phyloP scores from a whole-genome alignment of 371 early-diverging fungal genomes.

The Saksenaea oblongispora region DNA sequence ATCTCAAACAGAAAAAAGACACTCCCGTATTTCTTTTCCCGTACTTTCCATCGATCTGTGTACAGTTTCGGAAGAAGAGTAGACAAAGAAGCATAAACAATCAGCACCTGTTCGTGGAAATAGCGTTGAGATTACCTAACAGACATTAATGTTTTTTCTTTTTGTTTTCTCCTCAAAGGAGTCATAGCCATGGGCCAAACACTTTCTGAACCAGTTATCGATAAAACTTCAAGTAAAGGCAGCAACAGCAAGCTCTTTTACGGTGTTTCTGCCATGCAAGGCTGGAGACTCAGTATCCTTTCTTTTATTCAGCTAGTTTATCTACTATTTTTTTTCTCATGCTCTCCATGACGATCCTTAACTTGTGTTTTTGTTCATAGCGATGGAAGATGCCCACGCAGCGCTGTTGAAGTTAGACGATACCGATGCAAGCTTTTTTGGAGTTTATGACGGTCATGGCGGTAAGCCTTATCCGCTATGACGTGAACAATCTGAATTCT shows the following conservation, averaged over 20 bases:
- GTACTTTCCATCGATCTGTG: neutral
- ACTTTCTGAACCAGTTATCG: slow-evolving; percentile 90
- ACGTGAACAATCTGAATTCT: neutral
- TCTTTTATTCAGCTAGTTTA: slow-evolving; percentile 5
- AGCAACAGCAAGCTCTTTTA: slow-evolving; percentile 76
- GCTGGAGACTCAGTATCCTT: slow-evolving; percentile 93
- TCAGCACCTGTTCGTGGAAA: neutral
- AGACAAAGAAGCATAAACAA: neutral
- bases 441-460: slow-evolving; percentile 97
- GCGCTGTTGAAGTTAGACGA: slow-evolving; percentile 74
- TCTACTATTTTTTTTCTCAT: neutral
- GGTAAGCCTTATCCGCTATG: slow-evolving; percentile 50
- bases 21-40: neutral
- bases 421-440: slow-evolving; percentile 80
- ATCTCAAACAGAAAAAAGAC: neutral
- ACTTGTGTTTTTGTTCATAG: slow-evolving; percentile 41
- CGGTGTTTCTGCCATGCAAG: slow-evolving; percentile 95
- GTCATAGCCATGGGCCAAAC: slow-evolving; percentile 88
- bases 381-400: slow-evolving; percentile 98
- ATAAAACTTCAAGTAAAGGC: slow-evolving; percentile 80
- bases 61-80: neutral
- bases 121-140: neutral
- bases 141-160: neutral
- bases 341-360: neutral
- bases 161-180: neutral